Percentiles rank a stretch among this genome's conserved stretches.
Evolutionary conservation across 345 rosid species (phyloP).

Genomic region (Populus deltoides): DNA sequence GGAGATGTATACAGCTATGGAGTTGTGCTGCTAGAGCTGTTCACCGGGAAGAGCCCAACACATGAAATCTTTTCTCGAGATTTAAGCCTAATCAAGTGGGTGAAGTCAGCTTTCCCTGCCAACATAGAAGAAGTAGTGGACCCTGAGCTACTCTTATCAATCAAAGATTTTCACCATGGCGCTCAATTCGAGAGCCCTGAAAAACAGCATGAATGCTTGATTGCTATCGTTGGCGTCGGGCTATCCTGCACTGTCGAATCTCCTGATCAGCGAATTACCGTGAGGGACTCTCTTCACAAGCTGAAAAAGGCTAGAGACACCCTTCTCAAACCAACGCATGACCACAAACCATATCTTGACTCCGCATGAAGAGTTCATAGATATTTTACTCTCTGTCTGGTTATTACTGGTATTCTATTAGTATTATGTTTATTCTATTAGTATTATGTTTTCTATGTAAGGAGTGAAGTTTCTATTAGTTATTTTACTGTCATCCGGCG

Average conservation of each 20-base stretch:
- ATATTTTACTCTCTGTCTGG: neutral
- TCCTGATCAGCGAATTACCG: constrained; percentile 36
- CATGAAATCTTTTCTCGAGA: constrained; percentile 38
- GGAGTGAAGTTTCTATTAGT: no score
- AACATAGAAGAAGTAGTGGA: constrained; percentile 28
- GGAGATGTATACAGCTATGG: constrained; percentile 56
- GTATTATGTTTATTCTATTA: no score
- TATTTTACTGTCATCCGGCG: no score
- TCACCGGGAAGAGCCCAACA: constrained; percentile 44
- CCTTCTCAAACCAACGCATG: neutral
- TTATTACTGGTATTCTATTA: neutral
- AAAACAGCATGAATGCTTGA: constrained; percentile 22
- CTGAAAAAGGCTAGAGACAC: constrained; percentile 23
- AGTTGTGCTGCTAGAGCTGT: constrained; percentile 38
- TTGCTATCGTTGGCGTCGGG: constrained; percentile 37
- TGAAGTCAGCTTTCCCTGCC: constrained; percentile 26
- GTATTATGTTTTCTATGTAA: no score
- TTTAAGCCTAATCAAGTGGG: constrained; percentile 33
- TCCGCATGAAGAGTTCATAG: neutral
- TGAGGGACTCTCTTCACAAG: constrained; percentile 38
- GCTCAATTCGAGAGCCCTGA: neutral
- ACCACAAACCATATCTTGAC: neutral
- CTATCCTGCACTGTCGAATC: constrained; percentile 34
- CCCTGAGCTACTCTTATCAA: constrained; percentile 21
- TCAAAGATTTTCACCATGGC: neutral